phyloP scores from a whole-genome alignment of 176 grass and related monocot genomes.

The Zea mays region DNA sequence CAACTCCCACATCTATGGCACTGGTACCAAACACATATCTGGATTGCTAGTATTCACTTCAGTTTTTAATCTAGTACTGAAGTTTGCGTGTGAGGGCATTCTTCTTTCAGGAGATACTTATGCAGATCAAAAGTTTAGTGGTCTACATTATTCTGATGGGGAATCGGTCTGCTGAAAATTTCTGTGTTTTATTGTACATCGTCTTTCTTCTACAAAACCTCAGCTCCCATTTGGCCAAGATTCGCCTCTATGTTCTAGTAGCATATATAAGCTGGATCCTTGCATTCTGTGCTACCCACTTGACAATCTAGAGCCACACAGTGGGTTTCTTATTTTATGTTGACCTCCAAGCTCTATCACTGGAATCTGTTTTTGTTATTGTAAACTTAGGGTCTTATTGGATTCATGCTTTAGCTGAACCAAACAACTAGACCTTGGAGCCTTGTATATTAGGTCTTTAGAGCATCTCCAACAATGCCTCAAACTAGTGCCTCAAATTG shows the following conservation, averaged over 20 bases:
- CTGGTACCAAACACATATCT: not conserved
- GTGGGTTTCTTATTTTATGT: not conserved
- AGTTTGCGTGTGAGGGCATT: conserved; percentile 4
- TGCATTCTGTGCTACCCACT: conserved; percentile 1
- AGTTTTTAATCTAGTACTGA: conserved; percentile 19
- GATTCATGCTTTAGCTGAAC: conserved; percentile 12
- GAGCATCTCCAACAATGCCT: too few species aligned
- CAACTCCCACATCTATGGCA: not conserved
- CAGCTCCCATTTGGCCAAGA: conserved; percentile 12
- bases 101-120: not conserved
- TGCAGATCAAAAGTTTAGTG: not conserved
- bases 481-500: too few species aligned
- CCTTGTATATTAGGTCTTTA: not conserved
- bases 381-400: not conserved
- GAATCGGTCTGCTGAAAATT: not conserved
- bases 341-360: not conserved
- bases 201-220: conserved; percentile 11
- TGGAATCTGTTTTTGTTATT: conserved; percentile 9
- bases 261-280: conserved; percentile 12
- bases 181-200: not conserved
- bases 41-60: not conserved
- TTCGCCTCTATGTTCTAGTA: conserved; percentile 10
- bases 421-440: conserved; percentile 2
- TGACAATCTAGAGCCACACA: conserved; percentile 10
- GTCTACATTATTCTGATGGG: not conserved